These are phyloP conservation scores for Botryosphaeria agaves DNA, from an alignment of 2,329 filamentous ascomycete species.

Conservation along the genomic window DNA sequence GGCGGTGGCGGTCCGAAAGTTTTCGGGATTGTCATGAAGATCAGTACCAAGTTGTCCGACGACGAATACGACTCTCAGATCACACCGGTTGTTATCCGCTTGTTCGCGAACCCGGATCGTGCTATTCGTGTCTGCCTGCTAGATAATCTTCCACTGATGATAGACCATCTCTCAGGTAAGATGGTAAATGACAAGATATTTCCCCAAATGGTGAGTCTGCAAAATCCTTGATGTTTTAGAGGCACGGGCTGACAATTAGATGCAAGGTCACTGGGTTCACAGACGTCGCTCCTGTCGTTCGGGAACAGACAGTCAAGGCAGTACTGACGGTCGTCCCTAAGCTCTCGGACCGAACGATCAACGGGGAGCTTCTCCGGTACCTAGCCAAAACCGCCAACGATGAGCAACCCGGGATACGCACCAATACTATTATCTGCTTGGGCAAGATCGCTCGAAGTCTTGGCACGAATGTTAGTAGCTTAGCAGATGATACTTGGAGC, in stretches of 20 bases:
- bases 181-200: slow-evolving; percentile 94
- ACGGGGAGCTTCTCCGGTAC: slow-evolving; percentile 79
- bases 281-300: slow-evolving; percentile 74
- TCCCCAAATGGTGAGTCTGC: slow-evolving; percentile 58
- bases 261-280: slow-evolving; percentile 77
- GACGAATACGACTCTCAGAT: slow-evolving; percentile 81
- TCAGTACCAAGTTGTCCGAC: slow-evolving; percentile 66
- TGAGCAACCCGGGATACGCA: slow-evolving; percentile 90
- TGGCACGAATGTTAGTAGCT: slow-evolving; percentile 35
- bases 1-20: slow-evolving; percentile 89
- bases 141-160: slow-evolving; percentile 79
- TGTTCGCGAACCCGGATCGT: slow-evolving; percentile 83
- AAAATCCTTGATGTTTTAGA: neutral
- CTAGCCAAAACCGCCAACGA: slow-evolving; percentile 94
- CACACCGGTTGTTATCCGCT: slow-evolving; percentile 67
- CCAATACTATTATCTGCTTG: slow-evolving; percentile 93
- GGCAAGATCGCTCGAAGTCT: slow-evolving; percentile 91
- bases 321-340: slow-evolving; percentile 77
- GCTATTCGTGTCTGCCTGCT: slow-evolving; percentile 81
- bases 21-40: slow-evolving; percentile 76
- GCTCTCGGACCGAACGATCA: slow-evolving; percentile 80
- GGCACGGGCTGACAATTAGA: slow-evolving; percentile 10
- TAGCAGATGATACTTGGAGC: slow-evolving; percentile 3
- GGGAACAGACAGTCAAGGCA: slow-evolving; percentile 92
- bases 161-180: slow-evolving; percentile 75